phyloP scores from a whole-genome alignment of 106 monocot species.

The Platanthera zijinensis region DNA sequence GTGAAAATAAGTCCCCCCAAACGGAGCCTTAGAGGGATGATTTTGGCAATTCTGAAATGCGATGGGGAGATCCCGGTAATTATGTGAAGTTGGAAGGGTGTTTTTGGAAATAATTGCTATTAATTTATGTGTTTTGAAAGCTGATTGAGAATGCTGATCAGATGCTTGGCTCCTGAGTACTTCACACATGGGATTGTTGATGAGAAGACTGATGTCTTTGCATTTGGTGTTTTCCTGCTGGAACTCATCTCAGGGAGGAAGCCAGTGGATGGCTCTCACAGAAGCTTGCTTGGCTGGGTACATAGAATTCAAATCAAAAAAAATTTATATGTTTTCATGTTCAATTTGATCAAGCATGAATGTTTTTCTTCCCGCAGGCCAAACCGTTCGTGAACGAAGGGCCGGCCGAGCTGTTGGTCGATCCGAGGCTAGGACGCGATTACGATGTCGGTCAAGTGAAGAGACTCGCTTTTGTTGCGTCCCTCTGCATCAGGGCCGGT shows the following conservation, averaged over 20 bases:
- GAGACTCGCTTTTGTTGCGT: conserved; percentile 27
- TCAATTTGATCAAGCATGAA: no score
- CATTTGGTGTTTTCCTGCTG: conserved; percentile 59
- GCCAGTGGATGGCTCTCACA: conserved; percentile 61
- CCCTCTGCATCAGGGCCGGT: conserved; percentile 28
- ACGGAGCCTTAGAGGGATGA: no score
- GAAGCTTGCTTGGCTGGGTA: conserved; percentile 57
- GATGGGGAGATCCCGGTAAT: no score
- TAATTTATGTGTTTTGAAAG: no score
- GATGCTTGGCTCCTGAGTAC: conserved; percentile 69
- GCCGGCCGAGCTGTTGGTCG: conserved; percentile 11
- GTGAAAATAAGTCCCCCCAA: no score
- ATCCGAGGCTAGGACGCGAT: conserved; percentile 24
- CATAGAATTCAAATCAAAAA: background rate
- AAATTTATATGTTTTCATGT: background rate
- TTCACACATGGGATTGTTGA: conserved; percentile 66
- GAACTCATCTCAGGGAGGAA: conserved; percentile 60
- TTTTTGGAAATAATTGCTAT: no score
- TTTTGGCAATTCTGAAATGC: no score
- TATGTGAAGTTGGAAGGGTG: no score
- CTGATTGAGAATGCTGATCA: background rate
- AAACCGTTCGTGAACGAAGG: conserved; percentile 23
- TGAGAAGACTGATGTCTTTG: conserved; percentile 74
- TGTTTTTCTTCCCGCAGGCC: conserved; percentile 13
- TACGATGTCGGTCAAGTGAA: conserved; percentile 27